Conservation (phyloP, 805 yeast genomes). For the Ogataea haglerorum region DNA sequence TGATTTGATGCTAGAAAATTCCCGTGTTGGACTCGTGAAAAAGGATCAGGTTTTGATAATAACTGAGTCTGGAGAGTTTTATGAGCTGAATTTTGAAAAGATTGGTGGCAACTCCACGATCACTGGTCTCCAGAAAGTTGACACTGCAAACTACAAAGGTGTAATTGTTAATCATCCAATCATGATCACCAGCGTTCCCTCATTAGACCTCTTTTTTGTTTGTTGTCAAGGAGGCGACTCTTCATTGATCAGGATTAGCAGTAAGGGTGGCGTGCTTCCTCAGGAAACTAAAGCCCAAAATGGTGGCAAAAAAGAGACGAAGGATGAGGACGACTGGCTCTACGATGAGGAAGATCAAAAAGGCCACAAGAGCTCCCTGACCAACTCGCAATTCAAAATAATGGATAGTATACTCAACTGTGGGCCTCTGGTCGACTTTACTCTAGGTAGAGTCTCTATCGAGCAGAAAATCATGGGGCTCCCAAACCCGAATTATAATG, state of each 20-base stretch:
- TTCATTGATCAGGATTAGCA: conserved; percentile 43
- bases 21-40: conserved; percentile 36
- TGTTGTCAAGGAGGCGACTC: conserved; percentile 62
- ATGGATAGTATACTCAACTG: conserved; percentile 56
- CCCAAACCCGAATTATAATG: conserved; percentile 63
- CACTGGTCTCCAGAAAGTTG: conserved; percentile 23
- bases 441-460: conserved; percentile 58
- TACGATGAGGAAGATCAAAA: conserved; percentile 34
- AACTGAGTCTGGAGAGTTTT: conserved; percentile 42
- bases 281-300: conserved; percentile 1
- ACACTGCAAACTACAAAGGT: conserved; percentile 20
- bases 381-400: conserved; percentile 37
- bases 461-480: conserved; percentile 57
- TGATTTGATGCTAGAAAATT: conserved; percentile 53
- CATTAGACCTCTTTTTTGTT: conserved; percentile 48
- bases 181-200: conserved; percentile 38
- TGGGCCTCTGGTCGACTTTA: conserved; percentile 72
- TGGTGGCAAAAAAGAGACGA: conserved; percentile 8
- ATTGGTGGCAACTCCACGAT: conserved; percentile 36
- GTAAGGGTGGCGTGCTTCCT: conserved; percentile 17
- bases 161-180: conserved; percentile 35
- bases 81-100: conserved; percentile 31
- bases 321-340: conserved; percentile 45
- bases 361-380: conserved; percentile 13
- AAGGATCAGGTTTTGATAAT: conserved; percentile 39